Base-by-base conservation (phyloP, 805 yeast genomes). In the Zygosaccharomyces bisporus region DNA sequence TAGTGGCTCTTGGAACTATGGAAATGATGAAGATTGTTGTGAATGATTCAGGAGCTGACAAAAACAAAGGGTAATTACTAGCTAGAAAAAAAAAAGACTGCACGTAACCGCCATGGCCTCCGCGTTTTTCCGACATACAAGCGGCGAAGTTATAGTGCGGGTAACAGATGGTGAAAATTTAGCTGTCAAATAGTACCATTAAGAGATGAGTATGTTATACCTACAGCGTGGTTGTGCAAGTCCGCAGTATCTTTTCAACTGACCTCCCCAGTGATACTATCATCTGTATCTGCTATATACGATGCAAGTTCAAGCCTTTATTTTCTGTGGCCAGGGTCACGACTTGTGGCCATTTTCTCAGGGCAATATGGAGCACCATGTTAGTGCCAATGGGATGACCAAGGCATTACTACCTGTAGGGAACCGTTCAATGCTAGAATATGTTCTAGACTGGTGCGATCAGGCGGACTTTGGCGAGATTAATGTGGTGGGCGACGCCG, bases 251-350 rank as follows among this genome's bases (percentile, higher is more conserved):
- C 6, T 19, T 20, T n/a, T 13, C 9, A 34, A 27, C 17, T 19
- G 25, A 34, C 9, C 16, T 14, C 10, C 10, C 8, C 20, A n/a
- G n/a, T n/a, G n/a, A n/a, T n/a, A n/a, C n/a, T 24, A 7, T 34
- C 9, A 7, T 34, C 20, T 7, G 10, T 17, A n/a, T 32, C 12
- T 32, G 16, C 4, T 34, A 19, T 24, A 34, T n/a, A 18, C 21
- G 8, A 90, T 91, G 97, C 96, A 89, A 67, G 84, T 89, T 61
- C 96, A 90, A 59, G 97, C 96, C 0, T 75, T 91, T 39, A 78
- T 91, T 16, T 77, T 88, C 45, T 90, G 98, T 68, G 98, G 98
- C 2, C 79, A 77, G 41, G 98, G 98, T 10, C 71, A 71, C 14
- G 73, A 74, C 37, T 71, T 93, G 53, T 62, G 77, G 12, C 98